Conservation (phyloP, 1,284 basidiomycete species). For the Xerocomus amazonicus region DNA sequence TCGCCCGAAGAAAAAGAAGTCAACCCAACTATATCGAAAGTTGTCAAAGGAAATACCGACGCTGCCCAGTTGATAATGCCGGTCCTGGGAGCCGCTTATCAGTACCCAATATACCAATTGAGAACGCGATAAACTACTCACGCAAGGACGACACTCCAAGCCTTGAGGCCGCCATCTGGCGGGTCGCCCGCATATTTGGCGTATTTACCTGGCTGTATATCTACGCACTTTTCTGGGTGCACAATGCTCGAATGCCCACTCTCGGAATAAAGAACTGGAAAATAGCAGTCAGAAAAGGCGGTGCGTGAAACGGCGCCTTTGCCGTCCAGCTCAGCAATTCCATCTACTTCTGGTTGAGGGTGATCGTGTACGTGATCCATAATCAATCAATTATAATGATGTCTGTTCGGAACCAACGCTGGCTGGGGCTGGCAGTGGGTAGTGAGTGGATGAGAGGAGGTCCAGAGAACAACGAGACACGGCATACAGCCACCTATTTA, state of each 20-base stretch:
- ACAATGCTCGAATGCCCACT: neutral
- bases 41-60: conserved; percentile 5
- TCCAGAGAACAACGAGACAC: too few relatives aligned
- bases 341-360: neutral
- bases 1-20: conserved; percentile 1
- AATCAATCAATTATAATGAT: neutral
- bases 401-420: neutral
- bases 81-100: conserved; percentile 12
- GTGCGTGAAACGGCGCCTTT: neutral
- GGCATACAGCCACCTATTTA: too few relatives aligned
- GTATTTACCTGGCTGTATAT: conserved; percentile 7
- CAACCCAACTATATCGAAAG: conserved; percentile 6
- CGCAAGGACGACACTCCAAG: conserved; percentile 51
- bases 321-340: neutral
- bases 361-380: conserved; percentile 3
- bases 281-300: neutral
- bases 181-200: conserved; percentile 25
- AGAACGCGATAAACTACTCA: conserved; percentile 21
- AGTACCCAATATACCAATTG: neutral
- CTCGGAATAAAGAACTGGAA: conserved; percentile 9
- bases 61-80: conserved; percentile 17
- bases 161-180: conserved; percentile 51
- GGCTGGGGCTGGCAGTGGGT: too few relatives aligned
- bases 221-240: conserved; percentile 14
- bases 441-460: too few relatives aligned